Evolutionary conservation across 2,329 filamentous ascomycete species (phyloP).

Genomic region (Aureobasidium mangrovei): DNA sequence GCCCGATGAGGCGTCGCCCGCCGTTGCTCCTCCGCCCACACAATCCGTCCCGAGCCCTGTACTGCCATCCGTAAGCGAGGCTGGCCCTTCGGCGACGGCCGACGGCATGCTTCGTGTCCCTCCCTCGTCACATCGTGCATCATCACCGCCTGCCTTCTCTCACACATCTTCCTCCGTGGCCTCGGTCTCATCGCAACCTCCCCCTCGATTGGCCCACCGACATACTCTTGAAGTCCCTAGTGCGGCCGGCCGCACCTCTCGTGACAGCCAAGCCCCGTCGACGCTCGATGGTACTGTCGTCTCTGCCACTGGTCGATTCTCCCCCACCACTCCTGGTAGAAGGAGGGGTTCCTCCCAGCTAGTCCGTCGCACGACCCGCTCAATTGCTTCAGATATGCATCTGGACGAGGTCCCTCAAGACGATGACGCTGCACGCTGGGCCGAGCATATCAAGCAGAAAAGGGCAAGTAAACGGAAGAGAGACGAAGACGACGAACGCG

Average conservation of each 20-base stretch:
- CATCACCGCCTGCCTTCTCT: constrained; percentile 30
- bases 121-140: constrained; percentile 23
- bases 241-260: constrained; percentile 57
- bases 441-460: constrained; percentile 87
- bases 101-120: constrained; percentile 21
- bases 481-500: constrained; percentile 79
- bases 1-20: background rate
- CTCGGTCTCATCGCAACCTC: constrained; percentile 37
- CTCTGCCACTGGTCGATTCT: constrained; percentile 71
- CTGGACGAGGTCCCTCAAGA: constrained; percentile 78
- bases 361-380: constrained; percentile 70
- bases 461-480: constrained; percentile 76
- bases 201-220: constrained; percentile 61
- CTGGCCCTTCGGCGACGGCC: background rate
- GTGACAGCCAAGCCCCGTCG: constrained; percentile 44
- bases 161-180: constrained; percentile 35
- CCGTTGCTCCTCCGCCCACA: background rate
- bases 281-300: constrained; percentile 47
- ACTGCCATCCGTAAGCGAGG: constrained; percentile 24
- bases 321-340: constrained; percentile 53
- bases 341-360: constrained; percentile 78
- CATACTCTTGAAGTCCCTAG: constrained; percentile 85
- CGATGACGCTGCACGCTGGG: constrained; percentile 85
- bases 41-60: constrained; percentile 16
- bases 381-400: constrained; percentile 65